Conservation (phyloP, 495 filamentous ascomycete species). For the Daldinia loculata region DNA sequence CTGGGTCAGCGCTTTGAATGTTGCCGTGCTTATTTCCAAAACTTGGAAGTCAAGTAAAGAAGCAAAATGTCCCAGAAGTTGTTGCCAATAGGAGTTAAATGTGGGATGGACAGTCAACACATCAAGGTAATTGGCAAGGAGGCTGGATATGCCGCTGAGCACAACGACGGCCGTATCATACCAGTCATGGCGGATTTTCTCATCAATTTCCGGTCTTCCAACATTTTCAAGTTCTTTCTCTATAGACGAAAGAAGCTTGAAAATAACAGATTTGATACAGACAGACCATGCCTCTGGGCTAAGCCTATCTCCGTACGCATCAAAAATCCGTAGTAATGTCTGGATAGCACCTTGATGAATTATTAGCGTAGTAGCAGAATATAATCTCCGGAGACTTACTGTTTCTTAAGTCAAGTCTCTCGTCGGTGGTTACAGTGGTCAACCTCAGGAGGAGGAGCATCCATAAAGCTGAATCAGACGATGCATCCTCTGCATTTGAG, state of each 20-base stretch:
- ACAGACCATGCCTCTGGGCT: slow-evolving; percentile 81
- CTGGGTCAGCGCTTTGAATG: slow-evolving; percentile 71
- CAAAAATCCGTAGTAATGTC: slow-evolving; percentile 89
- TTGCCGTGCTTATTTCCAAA: slow-evolving; percentile 75
- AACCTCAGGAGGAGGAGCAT: slow-evolving; percentile 82
- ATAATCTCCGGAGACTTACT: slow-evolving; percentile 57
- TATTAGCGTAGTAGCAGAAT: slow-evolving; percentile 27
- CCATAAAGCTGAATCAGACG: slow-evolving; percentile 76
- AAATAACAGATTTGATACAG: slow-evolving; percentile 81
- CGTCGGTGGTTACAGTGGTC: slow-evolving; percentile 77
- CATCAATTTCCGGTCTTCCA: slow-evolving; percentile 38
- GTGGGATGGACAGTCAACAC: slow-evolving; percentile 63
- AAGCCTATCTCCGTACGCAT: slow-evolving; percentile 85
- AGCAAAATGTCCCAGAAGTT: slow-evolving; percentile 72
- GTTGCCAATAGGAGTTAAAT: slow-evolving; percentile 72
- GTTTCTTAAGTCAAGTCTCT: slow-evolving; percentile 85
- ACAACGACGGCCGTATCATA: slow-evolving; percentile 80
- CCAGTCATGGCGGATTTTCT: slow-evolving; percentile 66
- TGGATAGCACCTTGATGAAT: slow-evolving; percentile 71
- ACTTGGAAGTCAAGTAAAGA: slow-evolving; percentile 65
- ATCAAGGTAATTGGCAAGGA: slow-evolving; percentile 74
- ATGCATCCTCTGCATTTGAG: slow-evolving; percentile 56
- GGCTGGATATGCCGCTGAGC: slow-evolving; percentile 70
- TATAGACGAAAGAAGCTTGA: slow-evolving; percentile 72
- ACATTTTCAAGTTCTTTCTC: slow-evolving; percentile 54